A percentile compares a stretch with the other conserved stretches of the same genome.
Evolutionary conservation across 805 yeast genomes (phyloP).

Genomic region (Yarrowia sp.): DNA sequence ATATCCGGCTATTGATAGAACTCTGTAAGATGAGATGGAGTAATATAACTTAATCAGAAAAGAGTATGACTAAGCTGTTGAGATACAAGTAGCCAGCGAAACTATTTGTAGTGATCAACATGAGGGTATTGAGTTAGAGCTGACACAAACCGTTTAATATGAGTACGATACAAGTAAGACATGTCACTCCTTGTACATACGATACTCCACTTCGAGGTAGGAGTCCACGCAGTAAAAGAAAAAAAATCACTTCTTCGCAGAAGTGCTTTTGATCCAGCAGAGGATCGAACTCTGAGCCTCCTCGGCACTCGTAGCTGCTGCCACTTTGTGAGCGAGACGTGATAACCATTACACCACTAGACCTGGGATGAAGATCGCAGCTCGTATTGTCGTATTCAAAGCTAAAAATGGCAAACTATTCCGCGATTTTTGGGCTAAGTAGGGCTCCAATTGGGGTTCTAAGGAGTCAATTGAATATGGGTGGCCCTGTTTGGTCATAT

Average conservation of each 20-base stretch:
- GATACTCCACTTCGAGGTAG: no score
- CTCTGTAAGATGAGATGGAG: neutral
- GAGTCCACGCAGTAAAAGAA: neutral
- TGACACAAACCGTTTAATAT: no score
- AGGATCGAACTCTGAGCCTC: slow-evolving; percentile 40
- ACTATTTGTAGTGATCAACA: no score
- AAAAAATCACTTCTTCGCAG: neutral
- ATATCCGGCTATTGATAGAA: neutral
- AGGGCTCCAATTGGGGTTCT: neutral
- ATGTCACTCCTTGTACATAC: no score
- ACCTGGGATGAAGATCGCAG: slow-evolving; percentile 20
- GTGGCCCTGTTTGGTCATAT: neutral
- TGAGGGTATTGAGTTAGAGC: no score
- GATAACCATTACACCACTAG: slow-evolving; percentile 40
- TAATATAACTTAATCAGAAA: no score
- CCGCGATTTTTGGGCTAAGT: neutral
- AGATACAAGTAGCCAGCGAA: no score
- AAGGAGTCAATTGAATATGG: neutral
- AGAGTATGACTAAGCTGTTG: no score
- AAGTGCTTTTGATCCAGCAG: slow-evolving; percentile 31
- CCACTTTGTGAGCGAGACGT: slow-evolving; percentile 38
- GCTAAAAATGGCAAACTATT: neutral
- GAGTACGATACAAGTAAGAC: no score
- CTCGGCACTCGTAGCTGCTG: slow-evolving; percentile 29
- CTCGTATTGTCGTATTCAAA: slow-evolving; percentile 5